phyloP scores from a whole-genome alignment of 2,329 filamentous ascomycete genomes.

The Pseudocercospora musae region DNA sequence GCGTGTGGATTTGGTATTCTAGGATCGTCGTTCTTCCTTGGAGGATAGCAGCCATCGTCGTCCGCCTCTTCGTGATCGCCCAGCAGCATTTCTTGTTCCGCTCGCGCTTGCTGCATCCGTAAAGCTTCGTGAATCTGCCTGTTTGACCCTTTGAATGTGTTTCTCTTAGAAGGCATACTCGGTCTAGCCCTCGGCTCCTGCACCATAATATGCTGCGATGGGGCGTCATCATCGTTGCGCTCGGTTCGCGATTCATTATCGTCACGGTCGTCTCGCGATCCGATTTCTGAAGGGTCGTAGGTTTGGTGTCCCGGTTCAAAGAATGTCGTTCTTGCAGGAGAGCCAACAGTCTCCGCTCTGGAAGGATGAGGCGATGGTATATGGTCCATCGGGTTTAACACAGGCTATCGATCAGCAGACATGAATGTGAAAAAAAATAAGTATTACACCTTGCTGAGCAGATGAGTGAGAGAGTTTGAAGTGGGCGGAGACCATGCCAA shows the following conservation, averaged over 20 bases:
- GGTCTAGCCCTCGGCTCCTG: constrained; percentile 29
- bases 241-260: constrained; percentile 2
- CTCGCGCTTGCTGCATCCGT: constrained; percentile 41
- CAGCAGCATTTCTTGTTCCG: constrained; percentile 49
- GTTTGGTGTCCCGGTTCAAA: constrained; percentile 7
- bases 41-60: constrained; percentile 46
- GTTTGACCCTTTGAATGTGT: constrained; percentile 31
- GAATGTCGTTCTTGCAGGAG: constrained; percentile 4
- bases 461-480: background rate
- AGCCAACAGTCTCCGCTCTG: background rate
- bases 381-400: background rate
- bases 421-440: background rate
- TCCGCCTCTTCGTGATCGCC: constrained; percentile 46
- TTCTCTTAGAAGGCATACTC: constrained; percentile 24
- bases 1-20: constrained; percentile 55
- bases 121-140: constrained; percentile 39
- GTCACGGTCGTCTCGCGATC: background rate
- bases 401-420: background rate
- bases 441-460: background rate
- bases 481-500: background rate
- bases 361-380: constrained; percentile 1
- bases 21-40: constrained; percentile 37
- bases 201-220: constrained; percentile 28
- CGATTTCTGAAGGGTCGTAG: constrained; percentile 1
- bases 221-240: constrained; percentile 14